Evolutionary conservation across 306 rosid species (phyloP).

Genomic region (Luffa aegyptiaca): DNA sequence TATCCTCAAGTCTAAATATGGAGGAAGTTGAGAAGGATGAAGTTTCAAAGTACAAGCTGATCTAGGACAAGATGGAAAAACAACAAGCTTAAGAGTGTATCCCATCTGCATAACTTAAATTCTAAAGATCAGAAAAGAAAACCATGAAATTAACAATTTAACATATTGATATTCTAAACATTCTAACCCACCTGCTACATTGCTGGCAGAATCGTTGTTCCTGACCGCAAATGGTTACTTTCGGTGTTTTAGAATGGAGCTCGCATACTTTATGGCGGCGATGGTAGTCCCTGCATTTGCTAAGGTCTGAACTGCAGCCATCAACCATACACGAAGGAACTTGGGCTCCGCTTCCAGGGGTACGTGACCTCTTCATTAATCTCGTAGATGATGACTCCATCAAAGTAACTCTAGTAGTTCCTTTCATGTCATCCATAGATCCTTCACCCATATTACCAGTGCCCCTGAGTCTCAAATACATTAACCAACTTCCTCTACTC

Average conservation of each 20-base stretch:
- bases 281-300: conserved; percentile 78
- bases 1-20: not conserved
- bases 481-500: not conserved
- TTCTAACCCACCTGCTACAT: conserved; percentile 66
- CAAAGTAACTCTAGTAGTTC: not conserved
- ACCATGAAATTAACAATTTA: not conserved
- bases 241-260: conserved; percentile 67
- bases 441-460: conserved; percentile 8
- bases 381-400: conserved; percentile 26
- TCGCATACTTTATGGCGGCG: conserved; percentile 80
- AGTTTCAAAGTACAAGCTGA: not conserved
- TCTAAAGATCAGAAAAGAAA: not conserved
- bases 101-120: not conserved
- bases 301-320: conserved; percentile 66
- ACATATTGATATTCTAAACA: not conserved
- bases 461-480: conserved; percentile 1
- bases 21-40: not conserved
- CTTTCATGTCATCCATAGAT: conserved; percentile 12
- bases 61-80: not conserved
- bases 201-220: conserved; percentile 92
- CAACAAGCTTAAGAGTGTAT: not conserved
- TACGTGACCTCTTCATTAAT: conserved; percentile 44
- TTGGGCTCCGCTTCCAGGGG: conserved; percentile 27
- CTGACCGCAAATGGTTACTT: conserved; percentile 51
- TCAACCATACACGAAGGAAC: conserved; percentile 60